phyloP scores from a whole-genome alignment of 2,329 filamentous ascomycete species.

The Aphanocladium album region DNA sequence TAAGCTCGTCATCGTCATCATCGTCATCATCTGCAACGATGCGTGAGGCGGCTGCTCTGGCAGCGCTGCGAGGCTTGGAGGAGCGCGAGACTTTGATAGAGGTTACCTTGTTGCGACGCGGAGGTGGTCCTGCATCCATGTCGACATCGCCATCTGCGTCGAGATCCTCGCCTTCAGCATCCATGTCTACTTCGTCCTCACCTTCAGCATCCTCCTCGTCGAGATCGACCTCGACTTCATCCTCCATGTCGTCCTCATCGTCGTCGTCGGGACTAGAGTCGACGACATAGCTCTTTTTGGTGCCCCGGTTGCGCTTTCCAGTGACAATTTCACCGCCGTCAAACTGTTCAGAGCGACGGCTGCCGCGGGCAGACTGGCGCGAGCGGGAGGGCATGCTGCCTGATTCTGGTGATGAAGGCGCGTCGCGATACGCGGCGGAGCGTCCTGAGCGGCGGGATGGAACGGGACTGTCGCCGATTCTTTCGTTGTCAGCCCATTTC shows the following conservation, averaged over 20 bases:
- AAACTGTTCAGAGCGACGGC: slow-evolving; percentile 34
- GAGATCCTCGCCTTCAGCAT: slow-evolving; percentile 37
- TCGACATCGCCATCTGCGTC: slow-evolving; percentile 38
- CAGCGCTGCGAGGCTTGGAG: slow-evolving; percentile 21
- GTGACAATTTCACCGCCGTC: slow-evolving; percentile 43
- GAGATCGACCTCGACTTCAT: slow-evolving; percentile 27
- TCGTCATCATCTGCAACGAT: slow-evolving; percentile 31
- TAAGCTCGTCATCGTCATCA: slow-evolving; percentile 52
- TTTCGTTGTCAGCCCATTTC: slow-evolving; percentile 33
- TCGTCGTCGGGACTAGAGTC: slow-evolving; percentile 50
- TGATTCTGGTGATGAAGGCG: slow-evolving; percentile 44
- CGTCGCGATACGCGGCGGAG: slow-evolving; percentile 38
- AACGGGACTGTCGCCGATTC: slow-evolving; percentile 39
- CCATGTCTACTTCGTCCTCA: slow-evolving; percentile 30
- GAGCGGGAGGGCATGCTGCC: slow-evolving; percentile 25
- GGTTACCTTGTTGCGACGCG: slow-evolving; percentile 25
- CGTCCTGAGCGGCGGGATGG: slow-evolving; percentile 49
- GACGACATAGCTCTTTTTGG: slow-evolving; percentile 56
- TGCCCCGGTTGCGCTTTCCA: slow-evolving; percentile 48
- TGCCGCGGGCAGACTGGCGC: slow-evolving; percentile 42
- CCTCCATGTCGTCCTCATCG: slow-evolving; percentile 37
- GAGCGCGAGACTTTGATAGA: slow-evolving; percentile 43
- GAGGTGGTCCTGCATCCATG: slow-evolving; percentile 36
- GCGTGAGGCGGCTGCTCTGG: slow-evolving; percentile 25
- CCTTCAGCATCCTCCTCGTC: slow-evolving; percentile 36